A percentile compares a stretch with the other conserved stretches of the same genome.
Conservation (phyloP, 2,329 filamentous ascomycete genomes). For the Conoideocrella luteorostrata region DNA sequence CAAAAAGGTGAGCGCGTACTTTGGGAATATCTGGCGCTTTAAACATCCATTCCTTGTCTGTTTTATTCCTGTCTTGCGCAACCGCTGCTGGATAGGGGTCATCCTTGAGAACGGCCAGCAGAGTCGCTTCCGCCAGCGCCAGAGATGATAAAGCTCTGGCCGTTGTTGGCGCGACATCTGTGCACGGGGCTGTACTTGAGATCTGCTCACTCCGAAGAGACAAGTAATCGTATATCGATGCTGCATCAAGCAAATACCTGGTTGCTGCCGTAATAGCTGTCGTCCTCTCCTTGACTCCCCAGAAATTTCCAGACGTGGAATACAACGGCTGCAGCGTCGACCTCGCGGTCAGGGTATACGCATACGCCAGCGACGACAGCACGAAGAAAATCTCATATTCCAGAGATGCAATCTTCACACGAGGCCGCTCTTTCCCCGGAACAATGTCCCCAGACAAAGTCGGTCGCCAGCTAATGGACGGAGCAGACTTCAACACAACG, state of each 20-base stretch:
- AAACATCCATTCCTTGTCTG: constrained; percentile 95
- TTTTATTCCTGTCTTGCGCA: constrained; percentile 72
- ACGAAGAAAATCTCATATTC: constrained; percentile 80
- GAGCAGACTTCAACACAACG: constrained; percentile 53
- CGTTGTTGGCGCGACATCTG: constrained; percentile 47
- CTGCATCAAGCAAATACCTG: constrained; percentile 69
- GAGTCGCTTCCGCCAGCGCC: constrained; percentile 78
- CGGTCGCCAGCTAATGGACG: constrained; percentile 76
- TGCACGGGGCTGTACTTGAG: constrained; percentile 35
- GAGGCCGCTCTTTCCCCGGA: constrained; percentile 55
- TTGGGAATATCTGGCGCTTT: constrained; percentile 81
- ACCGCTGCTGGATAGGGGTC: constrained; percentile 85
- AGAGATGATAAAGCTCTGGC: constrained; percentile 56
- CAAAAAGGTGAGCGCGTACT: constrained; percentile 82
- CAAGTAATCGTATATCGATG: constrained; percentile 70
- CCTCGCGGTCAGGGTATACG: constrained; percentile 66
- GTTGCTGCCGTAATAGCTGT: constrained; percentile 67
- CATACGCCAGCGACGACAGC: constrained; percentile 69
- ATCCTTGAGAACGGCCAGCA: constrained; percentile 86
- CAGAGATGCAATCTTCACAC: constrained; percentile 65
- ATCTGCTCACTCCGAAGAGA: constrained; percentile 46
- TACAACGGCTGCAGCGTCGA: constrained; percentile 68
- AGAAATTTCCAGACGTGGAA: constrained; percentile 53
- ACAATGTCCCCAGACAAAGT: constrained; percentile 63
- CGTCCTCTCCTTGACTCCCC: constrained; percentile 59